A percentile compares a stretch with the other conserved stretches of the same genome.
phyloP scores from a whole-genome alignment of 208 protist species.

The Jaenimonas drosophilae region DNA sequence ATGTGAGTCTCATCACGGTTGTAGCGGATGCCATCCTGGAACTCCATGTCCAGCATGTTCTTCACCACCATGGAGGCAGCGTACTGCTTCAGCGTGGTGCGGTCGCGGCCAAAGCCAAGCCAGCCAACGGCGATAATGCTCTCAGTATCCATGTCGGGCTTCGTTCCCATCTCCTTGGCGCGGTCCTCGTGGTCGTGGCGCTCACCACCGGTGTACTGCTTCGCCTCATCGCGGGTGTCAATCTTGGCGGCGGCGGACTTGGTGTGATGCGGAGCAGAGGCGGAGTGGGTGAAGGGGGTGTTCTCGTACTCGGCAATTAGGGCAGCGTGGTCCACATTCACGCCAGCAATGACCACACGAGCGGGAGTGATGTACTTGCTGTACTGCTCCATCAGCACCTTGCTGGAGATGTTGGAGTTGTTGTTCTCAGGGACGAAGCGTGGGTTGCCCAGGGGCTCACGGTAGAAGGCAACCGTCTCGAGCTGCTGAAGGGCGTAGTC shows the following conservation, averaged over 20 bases:
- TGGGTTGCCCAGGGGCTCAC: slow-evolving; percentile 79
- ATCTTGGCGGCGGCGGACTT: slow-evolving; percentile 14
- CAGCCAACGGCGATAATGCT: slow-evolving; percentile 80
- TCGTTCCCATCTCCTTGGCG: slow-evolving; percentile 75
- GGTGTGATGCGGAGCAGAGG: slow-evolving; percentile 50
- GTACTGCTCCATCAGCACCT: slow-evolving; percentile 73
- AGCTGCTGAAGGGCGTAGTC: slow-evolving; percentile 70
- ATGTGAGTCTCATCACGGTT: slow-evolving; percentile 25
- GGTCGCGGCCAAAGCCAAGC: slow-evolving; percentile 50
- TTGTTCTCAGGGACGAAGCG: slow-evolving; percentile 66
- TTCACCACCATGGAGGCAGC: slow-evolving; percentile 63
- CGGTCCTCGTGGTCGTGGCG: slow-evolving; percentile 78
- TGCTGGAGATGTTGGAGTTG: slow-evolving; percentile 53
- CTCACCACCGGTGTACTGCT: slow-evolving; percentile 74
- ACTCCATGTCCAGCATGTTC: slow-evolving; percentile 47
- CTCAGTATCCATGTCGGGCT: slow-evolving; percentile 79
- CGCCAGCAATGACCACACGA: slow-evolving; percentile 76
- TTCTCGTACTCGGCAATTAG: slow-evolving; percentile 86
- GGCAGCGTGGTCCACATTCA: slow-evolving; percentile 80
- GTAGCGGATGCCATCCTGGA: slow-evolving; percentile 44
- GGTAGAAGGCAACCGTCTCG: slow-evolving; percentile 83
- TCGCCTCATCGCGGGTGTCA: slow-evolving; percentile 24
- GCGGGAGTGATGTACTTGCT: slow-evolving; percentile 55
- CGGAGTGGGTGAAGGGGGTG: slow-evolving; percentile 60
- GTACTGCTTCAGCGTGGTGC: slow-evolving; percentile 42